phyloP scores from a whole-genome alignment of 306 rosid genomes.

The Inga oerstediana region DNA sequence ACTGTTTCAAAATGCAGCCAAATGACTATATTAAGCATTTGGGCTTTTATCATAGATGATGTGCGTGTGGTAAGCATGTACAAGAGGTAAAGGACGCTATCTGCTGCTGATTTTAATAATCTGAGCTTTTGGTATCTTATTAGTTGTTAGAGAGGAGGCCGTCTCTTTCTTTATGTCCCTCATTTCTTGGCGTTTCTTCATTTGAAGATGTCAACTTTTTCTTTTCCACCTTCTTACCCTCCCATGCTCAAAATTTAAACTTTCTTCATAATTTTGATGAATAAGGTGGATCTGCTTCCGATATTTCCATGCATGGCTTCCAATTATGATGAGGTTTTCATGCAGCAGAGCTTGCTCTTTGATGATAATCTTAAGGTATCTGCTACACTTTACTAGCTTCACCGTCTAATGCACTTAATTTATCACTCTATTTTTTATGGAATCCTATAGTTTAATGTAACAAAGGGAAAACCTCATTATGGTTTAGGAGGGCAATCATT shows the following conservation, averaged over 20 bases:
- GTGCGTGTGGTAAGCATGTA: too few relatives aligned
- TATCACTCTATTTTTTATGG: neutral
- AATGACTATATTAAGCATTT: too few relatives aligned
- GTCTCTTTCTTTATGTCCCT: slow-evolving; percentile 25
- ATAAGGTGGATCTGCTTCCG: slow-evolving; percentile 34
- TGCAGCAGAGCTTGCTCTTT: slow-evolving; percentile 83
- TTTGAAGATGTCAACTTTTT: slow-evolving; percentile 10
- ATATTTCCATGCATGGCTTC: slow-evolving; percentile 49
- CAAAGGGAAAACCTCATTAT: too few relatives aligned
- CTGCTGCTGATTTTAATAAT: slow-evolving; percentile 6
- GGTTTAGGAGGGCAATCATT: too few relatives aligned
- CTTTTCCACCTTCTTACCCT: neutral
- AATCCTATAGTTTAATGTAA: neutral
- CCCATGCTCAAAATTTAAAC: neutral
- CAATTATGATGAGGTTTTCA: slow-evolving; percentile 79
- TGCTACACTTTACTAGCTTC: neutral
- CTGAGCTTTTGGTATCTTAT: slow-evolving; percentile 5
- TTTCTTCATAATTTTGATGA: slow-evolving; percentile 17
- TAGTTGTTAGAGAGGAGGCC: slow-evolving; percentile 5
- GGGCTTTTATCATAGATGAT: too few relatives aligned
- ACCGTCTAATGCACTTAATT: neutral
- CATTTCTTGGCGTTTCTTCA: slow-evolving; percentile 1
- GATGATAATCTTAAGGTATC: slow-evolving; percentile 75
- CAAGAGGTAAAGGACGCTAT: neutral
- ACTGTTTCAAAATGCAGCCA: too few relatives aligned